Conservation (phyloP, 495 filamentous ascomycete species). For the Mytilinidion resinicola region DNA sequence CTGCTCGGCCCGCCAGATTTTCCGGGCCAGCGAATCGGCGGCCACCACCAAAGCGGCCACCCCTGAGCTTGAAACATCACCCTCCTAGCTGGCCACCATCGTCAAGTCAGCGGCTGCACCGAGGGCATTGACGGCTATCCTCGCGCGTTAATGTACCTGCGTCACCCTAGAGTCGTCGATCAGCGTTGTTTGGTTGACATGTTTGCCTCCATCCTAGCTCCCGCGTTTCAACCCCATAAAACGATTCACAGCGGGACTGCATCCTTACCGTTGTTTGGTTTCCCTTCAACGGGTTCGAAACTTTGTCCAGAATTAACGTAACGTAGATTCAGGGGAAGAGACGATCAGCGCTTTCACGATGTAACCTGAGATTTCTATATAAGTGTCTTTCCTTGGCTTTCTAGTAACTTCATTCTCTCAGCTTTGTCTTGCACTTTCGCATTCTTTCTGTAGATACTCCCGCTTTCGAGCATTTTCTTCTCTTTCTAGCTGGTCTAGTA, state of each 20-base stretch:
- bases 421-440: background rate
- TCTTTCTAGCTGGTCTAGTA: conserved; percentile 28
- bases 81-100: background rate
- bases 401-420: background rate
- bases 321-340: background rate
- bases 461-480: conserved; percentile 11
- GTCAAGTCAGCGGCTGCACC: background rate
- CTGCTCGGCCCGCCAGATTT: conserved; percentile 4
- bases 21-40: conserved; percentile 12
- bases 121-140: background rate
- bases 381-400: conserved; percentile 1
- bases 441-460: conserved; percentile 12
- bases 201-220: background rate
- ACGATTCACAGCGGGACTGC: conserved; percentile 10
- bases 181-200: conserved; percentile 20
- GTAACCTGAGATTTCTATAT: background rate
- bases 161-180: conserved; percentile 1
- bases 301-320: background rate
- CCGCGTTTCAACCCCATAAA: conserved; percentile 19
- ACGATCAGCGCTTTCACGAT: background rate
- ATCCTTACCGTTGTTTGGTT: background rate
- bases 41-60: conserved; percentile 11
- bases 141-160: conserved; percentile 25
- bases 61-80: conserved; percentile 2
- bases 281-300: background rate